These are phyloP conservation scores for Rubroboletus pulcherrimus DNA, from an alignment of 768 basidiomycete species.

Conservation along the genomic window DNA sequence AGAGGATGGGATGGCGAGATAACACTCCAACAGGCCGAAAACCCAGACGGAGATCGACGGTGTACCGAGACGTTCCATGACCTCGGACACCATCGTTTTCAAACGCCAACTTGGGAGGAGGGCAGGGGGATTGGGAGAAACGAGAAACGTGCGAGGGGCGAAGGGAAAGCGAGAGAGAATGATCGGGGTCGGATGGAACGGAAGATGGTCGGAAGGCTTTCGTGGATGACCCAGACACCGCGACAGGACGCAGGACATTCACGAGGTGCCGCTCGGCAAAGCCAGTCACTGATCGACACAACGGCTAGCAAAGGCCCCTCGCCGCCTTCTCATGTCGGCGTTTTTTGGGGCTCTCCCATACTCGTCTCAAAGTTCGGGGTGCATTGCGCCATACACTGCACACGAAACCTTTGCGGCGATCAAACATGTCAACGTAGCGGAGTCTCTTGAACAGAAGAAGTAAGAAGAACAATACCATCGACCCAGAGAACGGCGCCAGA, in stretches of 20 bases:
- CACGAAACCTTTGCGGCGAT: not conserved
- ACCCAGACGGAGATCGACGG: constrained; percentile 7
- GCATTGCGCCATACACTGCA: not conserved
- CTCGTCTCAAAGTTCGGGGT: not conserved
- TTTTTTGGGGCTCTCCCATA: not conserved
- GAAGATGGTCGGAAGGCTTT: not conserved
- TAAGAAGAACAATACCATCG: constrained; percentile 3
- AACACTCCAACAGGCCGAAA: not conserved
- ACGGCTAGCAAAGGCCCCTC: not conserved
- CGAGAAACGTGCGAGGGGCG: not conserved
- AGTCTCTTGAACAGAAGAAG: not conserved
- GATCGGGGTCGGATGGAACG: not conserved
- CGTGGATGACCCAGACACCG: not conserved
- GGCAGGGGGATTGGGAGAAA: not conserved
- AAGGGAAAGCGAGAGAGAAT: not conserved
- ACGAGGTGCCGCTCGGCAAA: not conserved
- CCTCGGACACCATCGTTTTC: not conserved
- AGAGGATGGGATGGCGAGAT: not conserved
- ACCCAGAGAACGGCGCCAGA: not conserved
- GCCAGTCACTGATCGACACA: not conserved
- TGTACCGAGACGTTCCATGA: not conserved
- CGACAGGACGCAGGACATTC: not conserved
- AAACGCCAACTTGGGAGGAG: no score
- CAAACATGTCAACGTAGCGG: constrained; percentile 4
- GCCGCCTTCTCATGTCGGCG: not conserved